These are phyloP conservation scores for Thinopyrum obtusiflorum DNA, from an alignment of 202 grass and related monocot species.

Conservation along the genomic window DNA sequence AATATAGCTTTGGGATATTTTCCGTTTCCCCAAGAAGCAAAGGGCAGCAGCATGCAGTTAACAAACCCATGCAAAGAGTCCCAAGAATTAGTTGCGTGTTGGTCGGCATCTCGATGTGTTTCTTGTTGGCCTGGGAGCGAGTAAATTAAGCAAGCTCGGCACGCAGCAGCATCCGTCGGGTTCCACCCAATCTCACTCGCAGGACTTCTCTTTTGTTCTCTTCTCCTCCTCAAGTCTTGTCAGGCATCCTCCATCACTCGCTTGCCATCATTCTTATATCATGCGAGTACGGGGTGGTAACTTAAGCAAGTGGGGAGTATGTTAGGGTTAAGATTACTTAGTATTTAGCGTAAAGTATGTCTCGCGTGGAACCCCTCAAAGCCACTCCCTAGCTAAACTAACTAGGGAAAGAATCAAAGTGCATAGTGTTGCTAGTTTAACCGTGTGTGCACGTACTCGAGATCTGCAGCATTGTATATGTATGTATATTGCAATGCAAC, in stretches of 20 bases:
- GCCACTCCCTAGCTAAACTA: slow-evolving; percentile 2
- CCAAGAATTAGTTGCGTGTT: neutral
- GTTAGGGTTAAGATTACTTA: neutral
- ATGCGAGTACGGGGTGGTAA: neutral
- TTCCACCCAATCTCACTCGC: slow-evolving; percentile 58
- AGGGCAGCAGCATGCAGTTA: too few species aligned
- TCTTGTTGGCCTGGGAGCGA: slow-evolving; percentile 11
- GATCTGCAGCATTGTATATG: slow-evolving; percentile 17
- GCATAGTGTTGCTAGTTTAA: neutral
- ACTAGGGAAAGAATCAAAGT: slow-evolving; percentile 25
- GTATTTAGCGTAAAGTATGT: slow-evolving; percentile 42
- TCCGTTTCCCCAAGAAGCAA: neutral
- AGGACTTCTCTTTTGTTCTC: slow-evolving; percentile 88
- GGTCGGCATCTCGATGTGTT: slow-evolving; percentile 34
- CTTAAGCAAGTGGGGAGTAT: neutral
- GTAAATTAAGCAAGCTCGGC: slow-evolving; percentile 19
- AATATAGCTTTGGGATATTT: slow-evolving; percentile 21
- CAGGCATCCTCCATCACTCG: neutral
- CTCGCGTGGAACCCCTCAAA: slow-evolving; percentile 36
- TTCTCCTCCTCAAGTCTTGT: slow-evolving; percentile 39
- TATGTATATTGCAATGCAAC: neutral
- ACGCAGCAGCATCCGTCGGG: slow-evolving; percentile 42
- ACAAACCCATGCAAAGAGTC: neutral
- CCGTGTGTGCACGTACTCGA: slow-evolving; percentile 10
- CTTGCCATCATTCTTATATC: neutral